phyloP scores from a whole-genome alignment of 106 monocot genomes.

The Amphibolis antarctica region DNA sequence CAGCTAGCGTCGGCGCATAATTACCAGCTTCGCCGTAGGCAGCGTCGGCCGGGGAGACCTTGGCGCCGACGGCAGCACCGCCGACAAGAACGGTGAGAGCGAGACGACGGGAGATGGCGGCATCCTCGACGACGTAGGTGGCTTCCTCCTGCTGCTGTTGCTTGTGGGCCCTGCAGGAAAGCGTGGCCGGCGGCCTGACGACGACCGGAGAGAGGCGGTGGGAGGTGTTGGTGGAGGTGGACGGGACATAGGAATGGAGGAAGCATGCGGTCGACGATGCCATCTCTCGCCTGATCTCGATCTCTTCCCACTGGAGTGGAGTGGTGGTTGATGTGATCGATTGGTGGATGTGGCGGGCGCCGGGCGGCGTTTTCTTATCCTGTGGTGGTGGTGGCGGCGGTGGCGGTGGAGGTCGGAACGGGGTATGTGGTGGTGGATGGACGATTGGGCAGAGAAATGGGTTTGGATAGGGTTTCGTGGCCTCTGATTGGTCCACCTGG shows the following conservation, averaged over 20 bases:
- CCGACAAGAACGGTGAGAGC: conserved; percentile 77
- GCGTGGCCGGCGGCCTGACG: conserved; percentile 28
- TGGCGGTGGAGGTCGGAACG: not conserved
- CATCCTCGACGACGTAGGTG: conserved; percentile 9
- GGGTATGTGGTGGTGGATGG: conserved; percentile 1
- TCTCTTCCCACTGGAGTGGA: not conserved
- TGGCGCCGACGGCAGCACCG: conserved; percentile 41
- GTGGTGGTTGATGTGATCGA: not conserved
- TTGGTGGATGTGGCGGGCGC: not conserved
- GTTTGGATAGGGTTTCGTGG: not conserved
- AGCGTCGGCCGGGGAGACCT: conserved; percentile 76
- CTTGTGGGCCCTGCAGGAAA: conserved; percentile 66
- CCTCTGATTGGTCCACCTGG: not conserved
- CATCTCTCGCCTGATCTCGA: not conserved
- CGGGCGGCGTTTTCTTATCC: not conserved
- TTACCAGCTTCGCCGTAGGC: conserved; percentile 93
- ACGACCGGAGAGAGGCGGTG: conserved; percentile 12
- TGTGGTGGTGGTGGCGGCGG: not conserved
- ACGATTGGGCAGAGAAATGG: not conserved
- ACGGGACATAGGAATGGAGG: conserved; percentile 59
- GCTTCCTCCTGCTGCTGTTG: too few relatives aligned
- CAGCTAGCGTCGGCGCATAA: too few relatives aligned
- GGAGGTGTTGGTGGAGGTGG: conserved; percentile 25
- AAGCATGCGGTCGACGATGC: conserved; percentile 86
- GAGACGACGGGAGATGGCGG: conserved; percentile 51